Evolutionary conservation across 2,329 filamentous ascomycete species (phyloP).

Genomic region (Fusarium decemcellulare): DNA sequence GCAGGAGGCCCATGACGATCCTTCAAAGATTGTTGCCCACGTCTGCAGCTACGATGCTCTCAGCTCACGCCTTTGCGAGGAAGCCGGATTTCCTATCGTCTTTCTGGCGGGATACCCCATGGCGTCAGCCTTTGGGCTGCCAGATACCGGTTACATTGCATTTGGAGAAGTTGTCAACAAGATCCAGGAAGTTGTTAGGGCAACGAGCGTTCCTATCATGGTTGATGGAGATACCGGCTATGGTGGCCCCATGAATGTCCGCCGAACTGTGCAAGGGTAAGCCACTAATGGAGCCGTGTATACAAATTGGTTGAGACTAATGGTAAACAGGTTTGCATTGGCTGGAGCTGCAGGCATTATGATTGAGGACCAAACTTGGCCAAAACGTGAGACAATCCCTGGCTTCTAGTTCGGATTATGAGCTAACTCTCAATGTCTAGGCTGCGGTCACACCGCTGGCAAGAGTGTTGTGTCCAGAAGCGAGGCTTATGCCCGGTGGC

Average conservation of each 20-base stretch:
- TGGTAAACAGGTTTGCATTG: slow-evolving; percentile 51
- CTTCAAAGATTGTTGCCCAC: slow-evolving; percentile 60
- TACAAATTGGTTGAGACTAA: neutral
- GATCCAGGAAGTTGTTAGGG: slow-evolving; percentile 58
- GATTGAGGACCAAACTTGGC: slow-evolving; percentile 65
- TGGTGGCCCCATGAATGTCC: slow-evolving; percentile 62
- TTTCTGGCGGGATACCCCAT: slow-evolving; percentile 61
- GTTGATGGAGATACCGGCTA: slow-evolving; percentile 64
- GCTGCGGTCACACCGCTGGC: slow-evolving; percentile 58
- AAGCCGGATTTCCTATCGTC: slow-evolving; percentile 61
- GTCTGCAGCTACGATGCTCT: slow-evolving; percentile 60
- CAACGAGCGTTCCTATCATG: slow-evolving; percentile 57
- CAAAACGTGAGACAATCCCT: slow-evolving; percentile 55
- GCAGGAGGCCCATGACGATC: slow-evolving; percentile 56
- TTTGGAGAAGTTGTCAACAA: slow-evolving; percentile 61
- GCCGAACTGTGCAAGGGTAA: slow-evolving; percentile 57
- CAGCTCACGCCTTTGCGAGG: slow-evolving; percentile 59
- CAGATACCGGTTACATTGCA: slow-evolving; percentile 65
- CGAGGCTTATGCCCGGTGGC: slow-evolving; percentile 61
- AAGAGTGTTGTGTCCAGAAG: slow-evolving; percentile 60
- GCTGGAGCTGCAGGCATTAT: slow-evolving; percentile 57
- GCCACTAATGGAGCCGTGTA: neutral
- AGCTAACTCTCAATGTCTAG: slow-evolving; percentile 9
- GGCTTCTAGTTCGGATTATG: neutral
- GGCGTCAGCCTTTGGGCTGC: slow-evolving; percentile 56